phyloP scores from a whole-genome alignment of 2,329 filamentous ascomycete genomes.

The Coniochaeta sp. region DNA sequence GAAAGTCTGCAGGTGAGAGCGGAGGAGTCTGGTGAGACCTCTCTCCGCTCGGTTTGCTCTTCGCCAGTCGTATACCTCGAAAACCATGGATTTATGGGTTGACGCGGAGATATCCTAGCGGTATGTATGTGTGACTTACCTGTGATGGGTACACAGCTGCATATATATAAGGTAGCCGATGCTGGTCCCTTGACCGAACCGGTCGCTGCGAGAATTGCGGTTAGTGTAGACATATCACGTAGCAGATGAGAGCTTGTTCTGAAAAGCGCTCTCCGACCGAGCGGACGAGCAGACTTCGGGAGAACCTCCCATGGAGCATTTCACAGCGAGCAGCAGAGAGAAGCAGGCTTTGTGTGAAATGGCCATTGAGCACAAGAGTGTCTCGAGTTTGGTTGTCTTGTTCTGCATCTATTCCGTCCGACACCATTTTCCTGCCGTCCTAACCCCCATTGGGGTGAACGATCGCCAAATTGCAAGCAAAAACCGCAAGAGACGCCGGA shows the following conservation, averaged over 20 bases:
- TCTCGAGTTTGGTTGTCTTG: slow-evolving; percentile 26
- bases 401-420: slow-evolving; percentile 19
- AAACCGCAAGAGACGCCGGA: slow-evolving; percentile 16
- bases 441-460: slow-evolving; percentile 14
- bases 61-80: slow-evolving; percentile 92
- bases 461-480: slow-evolving; percentile 18
- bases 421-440: slow-evolving; percentile 14
- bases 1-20: slow-evolving; percentile 78
- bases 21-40: slow-evolving; percentile 39
- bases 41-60: slow-evolving; percentile 54
- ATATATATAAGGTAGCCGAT: background rate
- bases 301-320: slow-evolving; percentile 71
- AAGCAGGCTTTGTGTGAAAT: slow-evolving; percentile 48
- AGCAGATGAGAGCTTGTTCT: slow-evolving; percentile 2
- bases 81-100: slow-evolving; percentile 65
- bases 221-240: slow-evolving; percentile 3
- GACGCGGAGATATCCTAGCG: slow-evolving; percentile 88
- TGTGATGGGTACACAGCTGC: slow-evolving; percentile 1
- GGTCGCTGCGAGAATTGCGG: background rate
- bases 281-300: slow-evolving; percentile 49
- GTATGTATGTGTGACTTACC: slow-evolving; percentile 20
- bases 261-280: background rate
- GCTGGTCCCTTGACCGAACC: background rate
- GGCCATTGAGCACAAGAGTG: slow-evolving; percentile 59
- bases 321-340: slow-evolving; percentile 44